Percentiles rank a stretch among this genome's conserved stretches.
phyloP scores from a whole-genome alignment of 2,329 filamentous ascomycete species.

The Aspergillus flavus region DNA sequence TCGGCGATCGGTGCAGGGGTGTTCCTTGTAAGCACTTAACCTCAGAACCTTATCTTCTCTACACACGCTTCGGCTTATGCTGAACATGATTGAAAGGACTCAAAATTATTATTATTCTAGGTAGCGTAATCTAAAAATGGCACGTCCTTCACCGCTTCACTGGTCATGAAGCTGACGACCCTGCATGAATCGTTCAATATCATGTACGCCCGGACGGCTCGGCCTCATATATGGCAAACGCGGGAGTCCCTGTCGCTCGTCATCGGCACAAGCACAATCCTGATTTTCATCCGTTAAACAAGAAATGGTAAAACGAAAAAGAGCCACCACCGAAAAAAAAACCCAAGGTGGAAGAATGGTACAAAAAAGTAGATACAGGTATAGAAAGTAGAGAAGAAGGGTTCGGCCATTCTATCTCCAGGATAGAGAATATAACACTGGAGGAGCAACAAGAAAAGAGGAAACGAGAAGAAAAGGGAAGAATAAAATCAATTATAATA shows the following conservation, averaged over 20 bases:
- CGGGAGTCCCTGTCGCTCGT: not conserved
- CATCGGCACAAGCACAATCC: slow-evolving; percentile 5
- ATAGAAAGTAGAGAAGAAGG: slow-evolving; percentile 13
- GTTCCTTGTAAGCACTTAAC: not conserved
- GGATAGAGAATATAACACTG: slow-evolving; percentile 25
- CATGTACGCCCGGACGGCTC: slow-evolving; percentile 19
- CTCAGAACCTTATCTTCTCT: not conserved
- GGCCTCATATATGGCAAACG: not conserved
- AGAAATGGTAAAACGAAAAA: slow-evolving; percentile 6
- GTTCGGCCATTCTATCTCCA: slow-evolving; percentile 26
- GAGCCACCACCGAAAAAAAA: not conserved
- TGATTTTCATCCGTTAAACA: slow-evolving; percentile 12
- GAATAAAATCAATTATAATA: not conserved
- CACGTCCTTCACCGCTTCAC: slow-evolving; percentile 19
- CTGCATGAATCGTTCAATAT: slow-evolving; percentile 24
- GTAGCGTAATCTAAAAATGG: slow-evolving; percentile 23
- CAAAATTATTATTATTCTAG: slow-evolving; percentile 29
- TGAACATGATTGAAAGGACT: not conserved
- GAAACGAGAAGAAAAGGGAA: not conserved
- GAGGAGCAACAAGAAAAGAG: slow-evolving; percentile 6
- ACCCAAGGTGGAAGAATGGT: not conserved
- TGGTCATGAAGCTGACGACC: slow-evolving; percentile 11
- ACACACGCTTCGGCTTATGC: not conserved
- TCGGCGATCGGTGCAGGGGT: not conserved
- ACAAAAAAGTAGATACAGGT: slow-evolving; percentile 16